Base-by-base conservation (phyloP, 768 basidiomycete species). In the Pleurotus tuoliensis region DNA sequence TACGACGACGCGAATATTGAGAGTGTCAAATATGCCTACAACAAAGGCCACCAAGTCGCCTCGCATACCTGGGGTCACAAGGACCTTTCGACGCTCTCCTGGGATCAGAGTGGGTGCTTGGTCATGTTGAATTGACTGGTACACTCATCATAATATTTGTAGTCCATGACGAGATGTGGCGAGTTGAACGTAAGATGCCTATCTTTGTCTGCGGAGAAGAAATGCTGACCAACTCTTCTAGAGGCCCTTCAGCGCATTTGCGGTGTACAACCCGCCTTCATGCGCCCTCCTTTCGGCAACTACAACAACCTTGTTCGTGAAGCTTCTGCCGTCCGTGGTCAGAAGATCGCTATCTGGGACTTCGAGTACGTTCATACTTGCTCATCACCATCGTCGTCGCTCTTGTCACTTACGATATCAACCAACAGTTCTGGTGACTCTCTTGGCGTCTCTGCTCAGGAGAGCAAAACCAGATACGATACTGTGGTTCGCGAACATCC, bases 261-360 rank as follows among this genome's bases (percentile, higher is more conserved):
- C 16, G 77, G 79, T 34, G 73, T 73, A 56, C 61, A 62, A 1
- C 79, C 78, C 5, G 78, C 77, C 22, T 75, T 80, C 57, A 76
- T 78, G 76, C 73, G 79, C 27, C 78, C 79, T 47, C 79, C 78
- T 5, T 80, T 74, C 58, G 78, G 79, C 8, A 73, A 64, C 60
- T 78, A 76, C 66, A 80, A 82, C 59, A 64, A 77, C 60, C 70
- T 76, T n/a, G 79, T 79, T 12, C 71, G 69, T 5, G 68, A 73
- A 63, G 76, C 66, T 13, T 65, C 76, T 1, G 59, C 48, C 22
- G 54, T 67, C 8, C 65, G 69, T 45, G 62, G 64, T n/a, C 71
- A 75, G 58, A 63, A 47, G 18, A 50, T 74, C 5, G 72, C 70
- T 0, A 60, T 65, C 20, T 77, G 76, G 71, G 70, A 73, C 56